Base-by-base conservation (phyloP, 164 flowering plant species). In the Warburgia ugandensis region DNA sequence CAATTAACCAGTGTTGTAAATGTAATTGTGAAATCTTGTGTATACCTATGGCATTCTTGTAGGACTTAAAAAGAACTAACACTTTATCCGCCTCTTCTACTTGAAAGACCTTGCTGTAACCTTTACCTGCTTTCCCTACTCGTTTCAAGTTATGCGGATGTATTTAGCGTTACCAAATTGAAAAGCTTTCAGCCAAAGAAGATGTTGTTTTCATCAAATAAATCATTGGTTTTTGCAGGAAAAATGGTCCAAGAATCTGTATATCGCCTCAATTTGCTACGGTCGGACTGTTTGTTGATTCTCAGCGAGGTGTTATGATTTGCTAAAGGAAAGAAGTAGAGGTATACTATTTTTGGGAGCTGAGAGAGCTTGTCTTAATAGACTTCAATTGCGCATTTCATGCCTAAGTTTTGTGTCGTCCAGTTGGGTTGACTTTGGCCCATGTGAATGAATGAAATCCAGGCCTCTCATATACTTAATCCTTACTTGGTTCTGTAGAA, bases 221-320 rank as follows among this genome's bases (percentile, higher is more conserved):
- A 16, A 5, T 40, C 14, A 53, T 14, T 41, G 6, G 23, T 48
- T 54, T 50, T 50, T 71, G 61, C 83, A 83, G 87, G 87, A 83
- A 58, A 80, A 83, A 64, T 83, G 92, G 92, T 65, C 84, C 14
- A 83, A 83, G 52, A 78, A 80, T 69, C 86, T 83, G 51, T 83
- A 83, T 62, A 78, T 83, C 38, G 80, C 92, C 17, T 75, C 84
- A 7, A 78, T 83, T 25, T 78, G 92, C 64, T 81, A 77, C 50
- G 91, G 91, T 32, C 76, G 91, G 43, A 78, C 87, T 4, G 81
- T 80, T 12, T 76, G 84, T 68, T 78, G 59, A 68, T 50, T 26
- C 38, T 30, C 13, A 5, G 4, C 28, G 37, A 37, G 48, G 47
- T 41, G 40, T 13, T 22, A 40, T 39, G 31, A 35, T 52, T 43